phyloP scores from a whole-genome alignment of 2,329 filamentous ascomycete species.

The Talaromyces pinophilus region DNA sequence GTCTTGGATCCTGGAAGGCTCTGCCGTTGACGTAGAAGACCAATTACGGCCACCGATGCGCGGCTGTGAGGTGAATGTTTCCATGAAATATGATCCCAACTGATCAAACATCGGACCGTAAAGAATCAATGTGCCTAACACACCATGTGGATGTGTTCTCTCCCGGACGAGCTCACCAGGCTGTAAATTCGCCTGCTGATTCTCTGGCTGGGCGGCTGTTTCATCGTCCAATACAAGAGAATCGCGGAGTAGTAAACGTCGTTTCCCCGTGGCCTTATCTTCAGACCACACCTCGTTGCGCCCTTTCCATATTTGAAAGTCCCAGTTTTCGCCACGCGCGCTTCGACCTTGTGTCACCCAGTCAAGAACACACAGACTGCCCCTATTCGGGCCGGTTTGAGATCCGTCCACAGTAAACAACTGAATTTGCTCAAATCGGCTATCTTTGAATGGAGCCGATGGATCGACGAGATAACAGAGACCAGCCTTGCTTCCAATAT shows the following conservation, averaged over 20 bases:
- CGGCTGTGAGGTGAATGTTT: conserved; percentile 75
- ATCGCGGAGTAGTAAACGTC: conserved; percentile 77
- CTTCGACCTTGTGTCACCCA: conserved; percentile 90
- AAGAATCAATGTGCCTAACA: conserved; percentile 84
- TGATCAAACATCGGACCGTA: conserved; percentile 68
- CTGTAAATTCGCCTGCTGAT: neutral
- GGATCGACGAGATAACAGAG: conserved; percentile 79
- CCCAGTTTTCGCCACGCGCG: conserved; percentile 87
- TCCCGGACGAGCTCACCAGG: conserved; percentile 36
- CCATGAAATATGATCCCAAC: conserved; percentile 72
- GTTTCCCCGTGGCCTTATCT: conserved; percentile 44
- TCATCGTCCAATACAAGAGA: conserved; percentile 71
- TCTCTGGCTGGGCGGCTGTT: conserved; percentile 31
- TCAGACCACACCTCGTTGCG: conserved; percentile 72
- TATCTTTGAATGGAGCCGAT: conserved; percentile 83
- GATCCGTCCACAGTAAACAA: conserved; percentile 63
- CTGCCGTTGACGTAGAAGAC: conserved; percentile 36
- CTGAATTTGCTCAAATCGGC: conserved; percentile 82
- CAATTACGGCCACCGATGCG: conserved; percentile 83
- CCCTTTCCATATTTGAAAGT: conserved; percentile 74
- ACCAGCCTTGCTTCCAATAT: conserved; percentile 52
- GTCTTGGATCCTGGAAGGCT: conserved; percentile 41
- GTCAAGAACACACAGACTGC: conserved; percentile 77
- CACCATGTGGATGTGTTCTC: conserved; percentile 72
- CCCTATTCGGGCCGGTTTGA: conserved; percentile 38